phyloP scores from a whole-genome alignment of 805 yeast genomes.

The Candida multigemmis region DNA sequence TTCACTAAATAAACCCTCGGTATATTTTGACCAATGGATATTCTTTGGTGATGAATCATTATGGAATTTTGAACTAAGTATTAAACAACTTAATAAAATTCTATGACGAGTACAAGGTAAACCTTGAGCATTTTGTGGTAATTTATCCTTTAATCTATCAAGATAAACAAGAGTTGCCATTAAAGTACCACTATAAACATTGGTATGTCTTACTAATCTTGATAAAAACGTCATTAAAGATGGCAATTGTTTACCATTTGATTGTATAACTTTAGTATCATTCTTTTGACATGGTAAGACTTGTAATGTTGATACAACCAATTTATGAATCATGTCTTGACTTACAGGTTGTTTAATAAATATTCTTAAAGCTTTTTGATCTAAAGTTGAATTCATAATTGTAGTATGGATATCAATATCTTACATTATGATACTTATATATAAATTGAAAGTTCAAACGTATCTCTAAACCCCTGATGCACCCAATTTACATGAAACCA shows the following conservation, averaged over 20 bases:
- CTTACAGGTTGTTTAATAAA: constrained; percentile 60
- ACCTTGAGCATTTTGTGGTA: constrained; percentile 69
- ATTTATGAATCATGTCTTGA: constrained; percentile 63
- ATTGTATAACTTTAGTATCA: constrained; percentile 16
- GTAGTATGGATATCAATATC: too few relatives aligned
- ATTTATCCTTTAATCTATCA: constrained; percentile 47
- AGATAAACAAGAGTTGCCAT: constrained; percentile 65
- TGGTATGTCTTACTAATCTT: constrained; percentile 62
- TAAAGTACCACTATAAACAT: constrained; percentile 73
- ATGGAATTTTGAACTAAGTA: constrained; percentile 64
- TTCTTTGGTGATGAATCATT: constrained; percentile 76
- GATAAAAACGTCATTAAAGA: constrained; percentile 70
- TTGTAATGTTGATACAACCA: constrained; percentile 58
- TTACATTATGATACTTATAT: too few relatives aligned
- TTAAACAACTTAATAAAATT: constrained; percentile 65
- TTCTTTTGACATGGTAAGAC: constrained; percentile 52
- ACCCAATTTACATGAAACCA: too few relatives aligned
- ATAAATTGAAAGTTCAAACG: too few relatives aligned
- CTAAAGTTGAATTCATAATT: too few relatives aligned
- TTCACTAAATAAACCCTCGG: constrained; percentile 60
- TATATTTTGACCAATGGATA: constrained; percentile 70
- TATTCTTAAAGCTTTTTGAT: constrained; percentile 45
- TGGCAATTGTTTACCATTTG: constrained; percentile 43
- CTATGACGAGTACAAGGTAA: constrained; percentile 75
- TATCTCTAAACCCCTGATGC: too few relatives aligned